Percentiles rank a stretch among this genome's conserved stretches.
These are phyloP conservation scores for Austroboletus rostrupii DNA, from an alignment of 1,284 basidiomycete genomes.

Conservation along the genomic window DNA sequence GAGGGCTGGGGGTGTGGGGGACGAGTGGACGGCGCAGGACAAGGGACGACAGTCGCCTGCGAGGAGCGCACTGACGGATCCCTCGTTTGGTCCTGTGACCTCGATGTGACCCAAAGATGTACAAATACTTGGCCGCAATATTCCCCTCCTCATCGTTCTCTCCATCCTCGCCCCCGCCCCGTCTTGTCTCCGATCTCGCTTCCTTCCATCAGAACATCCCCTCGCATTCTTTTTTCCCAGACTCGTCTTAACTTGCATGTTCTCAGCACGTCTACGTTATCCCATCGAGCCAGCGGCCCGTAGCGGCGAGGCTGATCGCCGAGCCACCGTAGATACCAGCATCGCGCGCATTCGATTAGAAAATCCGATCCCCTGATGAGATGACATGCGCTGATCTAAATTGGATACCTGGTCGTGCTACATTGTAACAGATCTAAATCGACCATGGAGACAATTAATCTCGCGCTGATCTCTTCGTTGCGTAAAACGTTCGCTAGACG, in stretches of 20 bases:
- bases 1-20: background rate
- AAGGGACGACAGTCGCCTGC: conserved; percentile 20
- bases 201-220: conserved; percentile 14
- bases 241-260: too few species aligned
- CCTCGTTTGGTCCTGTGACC: conserved; percentile 30
- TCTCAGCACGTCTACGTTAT: conserved; percentile 47
- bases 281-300: conserved; percentile 63
- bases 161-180: background rate
- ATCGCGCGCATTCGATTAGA: conserved; percentile 49
- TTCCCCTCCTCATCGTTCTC: background rate
- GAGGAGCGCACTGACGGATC: conserved; percentile 26
- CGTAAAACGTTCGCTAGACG: conserved; percentile 39
- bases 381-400: conserved; percentile 80
- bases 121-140: conserved; percentile 24
- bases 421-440: background rate
- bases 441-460: too few species aligned
- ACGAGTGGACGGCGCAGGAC: conserved; percentile 14
- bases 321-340: conserved; percentile 66
- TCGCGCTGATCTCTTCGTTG: conserved; percentile 77
- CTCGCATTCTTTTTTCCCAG: conserved; percentile 8
- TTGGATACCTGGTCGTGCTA: conserved; percentile 2
- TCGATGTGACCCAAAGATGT: conserved; percentile 32
- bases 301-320: conserved; percentile 63
- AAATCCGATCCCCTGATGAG: conserved; percentile 62
- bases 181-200: background rate